Conservation (phyloP, 495 filamentous ascomycete genomes). For the Xylaria flabelliformis region DNA sequence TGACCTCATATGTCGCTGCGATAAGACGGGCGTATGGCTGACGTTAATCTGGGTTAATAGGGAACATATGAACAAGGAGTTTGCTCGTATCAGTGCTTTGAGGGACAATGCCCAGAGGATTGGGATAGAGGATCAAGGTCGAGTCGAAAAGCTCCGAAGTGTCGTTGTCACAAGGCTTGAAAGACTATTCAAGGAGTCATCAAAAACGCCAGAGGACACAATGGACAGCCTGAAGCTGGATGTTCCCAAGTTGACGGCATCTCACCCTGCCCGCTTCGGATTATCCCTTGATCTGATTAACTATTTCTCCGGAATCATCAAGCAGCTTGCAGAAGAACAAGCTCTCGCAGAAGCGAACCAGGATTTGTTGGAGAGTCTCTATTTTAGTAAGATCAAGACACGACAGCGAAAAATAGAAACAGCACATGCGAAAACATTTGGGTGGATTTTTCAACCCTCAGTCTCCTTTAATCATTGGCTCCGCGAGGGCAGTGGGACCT, state of each 20-base stretch:
- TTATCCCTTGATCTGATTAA: neutral
- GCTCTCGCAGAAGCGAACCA: neutral
- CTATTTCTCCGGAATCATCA: neutral
- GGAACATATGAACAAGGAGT: constrained; percentile 4
- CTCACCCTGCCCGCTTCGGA: neutral
- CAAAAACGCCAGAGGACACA: neutral
- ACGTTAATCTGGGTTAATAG: neutral
- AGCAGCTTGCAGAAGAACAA: constrained; percentile 11
- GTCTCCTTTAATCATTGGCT: constrained; percentile 31
- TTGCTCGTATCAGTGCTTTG: neutral
- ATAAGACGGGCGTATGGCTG: neutral
- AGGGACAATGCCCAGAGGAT: constrained; percentile 7
- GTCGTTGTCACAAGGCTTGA: constrained; percentile 1
- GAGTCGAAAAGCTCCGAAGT: neutral
- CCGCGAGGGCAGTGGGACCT: constrained; percentile 19
- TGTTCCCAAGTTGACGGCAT: neutral
- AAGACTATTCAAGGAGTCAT: neutral
- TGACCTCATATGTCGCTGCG: neutral
- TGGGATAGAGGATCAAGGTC: constrained; percentile 2
- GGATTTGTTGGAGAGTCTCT: constrained; percentile 10
- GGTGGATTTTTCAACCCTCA: constrained; percentile 22
- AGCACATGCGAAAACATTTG: constrained; percentile 27
- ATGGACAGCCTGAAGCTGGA: neutral
- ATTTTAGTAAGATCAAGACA: constrained; percentile 13
- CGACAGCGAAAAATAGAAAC: constrained; percentile 19